Evolutionary conservation across 2,329 filamentous ascomycete genomes (phyloP).

Genomic region (Sarocladium kiliense): DNA sequence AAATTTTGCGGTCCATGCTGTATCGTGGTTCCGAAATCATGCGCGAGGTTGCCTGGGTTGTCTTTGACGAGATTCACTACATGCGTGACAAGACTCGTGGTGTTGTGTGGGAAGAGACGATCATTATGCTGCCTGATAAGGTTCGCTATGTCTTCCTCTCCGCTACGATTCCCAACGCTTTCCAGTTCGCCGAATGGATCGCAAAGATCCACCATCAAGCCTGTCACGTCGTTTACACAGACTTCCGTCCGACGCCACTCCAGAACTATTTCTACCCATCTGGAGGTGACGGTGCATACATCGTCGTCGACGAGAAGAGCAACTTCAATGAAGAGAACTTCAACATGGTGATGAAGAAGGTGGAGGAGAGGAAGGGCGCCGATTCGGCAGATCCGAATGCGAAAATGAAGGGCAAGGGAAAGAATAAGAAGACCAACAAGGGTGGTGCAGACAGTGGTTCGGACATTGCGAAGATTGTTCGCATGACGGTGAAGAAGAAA

Average conservation of each 20-base stretch:
- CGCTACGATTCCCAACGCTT: slow-evolving; percentile 96
- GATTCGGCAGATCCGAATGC: slow-evolving; percentile 76
- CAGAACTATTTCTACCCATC: slow-evolving; percentile 98
- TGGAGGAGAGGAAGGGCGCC: slow-evolving; percentile 81
- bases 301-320: slow-evolving; percentile 95
- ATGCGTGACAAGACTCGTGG: slow-evolving; percentile 94
- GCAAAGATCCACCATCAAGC: slow-evolving; percentile 96
- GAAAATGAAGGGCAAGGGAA: slow-evolving; percentile 80
- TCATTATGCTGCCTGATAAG: slow-evolving; percentile 96
- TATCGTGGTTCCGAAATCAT: slow-evolving; percentile 95
- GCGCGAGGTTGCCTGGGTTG: slow-evolving; percentile 95
- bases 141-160: slow-evolving; percentile 98
- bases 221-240: slow-evolving; percentile 98
- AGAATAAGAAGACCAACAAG: slow-evolving; percentile 88
- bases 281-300: slow-evolving; percentile 85
- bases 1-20: slow-evolving; percentile 96
- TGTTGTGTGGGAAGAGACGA: slow-evolving; percentile 99
- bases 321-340: slow-evolving; percentile 97
- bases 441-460: slow-evolving; percentile 68
- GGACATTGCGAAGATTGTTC: slow-evolving; percentile 96
- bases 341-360: slow-evolving; percentile 87
- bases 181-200: slow-evolving; percentile 99
- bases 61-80: slow-evolving; percentile 98
- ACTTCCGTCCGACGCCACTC: slow-evolving; percentile 92
- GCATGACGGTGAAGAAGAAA: slow-evolving; percentile 97